Base-by-base conservation (phyloP, 768 basidiomycete genomes). In the Porphyrellus cyaneotinctus region DNA sequence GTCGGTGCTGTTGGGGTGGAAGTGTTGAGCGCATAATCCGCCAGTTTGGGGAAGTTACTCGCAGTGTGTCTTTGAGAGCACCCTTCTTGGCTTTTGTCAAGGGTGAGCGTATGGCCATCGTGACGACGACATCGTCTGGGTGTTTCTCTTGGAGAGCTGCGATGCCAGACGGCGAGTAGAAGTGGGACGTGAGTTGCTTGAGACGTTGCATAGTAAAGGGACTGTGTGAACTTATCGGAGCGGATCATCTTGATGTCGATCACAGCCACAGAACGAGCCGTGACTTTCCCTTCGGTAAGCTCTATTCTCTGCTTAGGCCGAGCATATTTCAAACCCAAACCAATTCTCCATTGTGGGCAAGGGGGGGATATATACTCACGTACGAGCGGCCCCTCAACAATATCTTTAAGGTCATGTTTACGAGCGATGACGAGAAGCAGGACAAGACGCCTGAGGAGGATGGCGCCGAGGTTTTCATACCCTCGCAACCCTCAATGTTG, bases 361-460 rank as follows among this genome's bases (percentile, higher is more conserved):
- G n/a, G n/a, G n/a, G n/a, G n/a, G n/a, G n/a, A n/a, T n/a, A n/a
- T n/a, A n/a, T n/a, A n/a, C n/a, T n/a, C n/a, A n/a, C n/a, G n/a
- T n/a, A n/a, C n/a, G 26, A 28, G 60, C 80, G 88, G 35, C 95
- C 97, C 2, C 74, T 84, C 7, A 90, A 93, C 79, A 88, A 93
- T 63, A 83, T 98, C 39, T 99, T 98, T 78, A 97, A 95, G 67
- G 94, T 95, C 4, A 97, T 99, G 54, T 99, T 99, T 66, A 95
- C 93, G 12, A 93, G 90, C 70, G 91, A 92, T 54, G 91, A 92
- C 41, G 93, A 95, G 62, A 89, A 91, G 32, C 85, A 45, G 58
- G 68, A 67, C 61, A 67, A 66, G 26, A 61, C 60, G 24, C 35
- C 41, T 14, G 57, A 42, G 31, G 54, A 53, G 4, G 48, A 53